Base-by-base conservation (phyloP, 2,329 filamentous ascomycete species). In the Escovopsis sp. region DNA sequence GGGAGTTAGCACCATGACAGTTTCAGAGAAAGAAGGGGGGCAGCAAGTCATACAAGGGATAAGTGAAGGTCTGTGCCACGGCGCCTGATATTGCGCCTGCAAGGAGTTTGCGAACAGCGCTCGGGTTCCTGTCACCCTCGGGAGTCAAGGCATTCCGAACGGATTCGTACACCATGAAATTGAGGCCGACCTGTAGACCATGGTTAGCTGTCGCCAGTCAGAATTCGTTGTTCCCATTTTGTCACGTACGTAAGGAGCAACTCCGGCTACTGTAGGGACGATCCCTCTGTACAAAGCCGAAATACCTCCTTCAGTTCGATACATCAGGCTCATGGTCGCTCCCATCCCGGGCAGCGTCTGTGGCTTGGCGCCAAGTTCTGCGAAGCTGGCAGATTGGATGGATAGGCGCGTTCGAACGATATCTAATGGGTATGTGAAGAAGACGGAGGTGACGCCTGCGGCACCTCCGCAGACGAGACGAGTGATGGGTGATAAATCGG, bases 131-230 rank as follows among this genome's bases (percentile, higher is more conserved):
- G 43, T 94, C 78, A 31, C 90, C 90, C 35, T 93, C 84, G 2
- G 78, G 79, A 0, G 90, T 98, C 45, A 98, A 68, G 46, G 79
- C 78, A 49, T 77, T 76, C 41, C 90, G 77, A 39, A 87, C 79
- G 33, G 79, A 79, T 57, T 98, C 90, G 59, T 98, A 98, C 5
- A 84, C 85, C 86, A 96, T 96, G 57, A 98, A 98, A 57, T 98
- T 98, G 36, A 98, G 66, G 27, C 90, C 90, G 41, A 98, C 81
- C 79, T 86, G 46, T 35, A n/a, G 27, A n/a, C 11, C 5, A n/a
- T 4, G 23, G 27, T 26, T 8, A 27, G 40, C 14, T 6, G n/a
- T 2, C 11, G 2, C 2, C 2, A 21, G 21, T 13, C 9, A 15
- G 18, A 15, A n/a, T 14, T 27, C 30, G 25, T 14, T 10, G 16